Base-by-base conservation (phyloP, 768 basidiomycete species). In the Leccinum variicolor region DNA sequence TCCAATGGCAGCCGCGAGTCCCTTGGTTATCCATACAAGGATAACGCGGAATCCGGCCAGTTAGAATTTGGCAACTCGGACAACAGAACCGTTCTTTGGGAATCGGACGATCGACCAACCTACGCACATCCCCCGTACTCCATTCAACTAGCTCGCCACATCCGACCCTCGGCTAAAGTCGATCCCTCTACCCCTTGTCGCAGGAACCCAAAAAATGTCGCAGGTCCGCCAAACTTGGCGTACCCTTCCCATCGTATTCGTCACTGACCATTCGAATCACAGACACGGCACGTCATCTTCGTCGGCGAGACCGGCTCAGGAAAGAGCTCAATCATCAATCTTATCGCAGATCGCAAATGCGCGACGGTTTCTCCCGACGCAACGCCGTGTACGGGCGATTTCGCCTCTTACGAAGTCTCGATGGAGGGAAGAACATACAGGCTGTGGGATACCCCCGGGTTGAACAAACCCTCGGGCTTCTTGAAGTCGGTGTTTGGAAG, bases 311-410 rank as follows among this genome's bases (percentile, higher is more conserved):
- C 60, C 1, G 72, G 70, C 43, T 58, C 62, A 1, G 70, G 75
- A 10, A 80, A 80, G 62, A 77, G 76, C 59, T 77, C 75, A 0
- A 62, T 79, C 21, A 66, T 80, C 58, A 80, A 79, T 52, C 73
- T 81, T 66, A 60, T 79, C 43, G 60, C 61, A 6, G 66, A 58
- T 21, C 25, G 31, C 6, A 31, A 68, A 1, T 36, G 15, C 4
- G 74, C 76, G 3, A 13, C 7, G 0, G 65, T 67, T 6, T 74
- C 76, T 5, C 64, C 66, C 33, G 61, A 67, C 2, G 70, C 63
- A 0, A 17, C 23, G 1, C 75, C 74, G 0, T 76, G 72, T 57
- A 79, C 79, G 3, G 57, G 65, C 26, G 26, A 60, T 1, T 67
- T 61, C 53, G 28, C 51, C 6, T 15, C 43, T 0, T 74, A 78